Conservation (phyloP, 2,329 filamentous ascomycete species). For the Raffaelea ambrosiae region DNA sequence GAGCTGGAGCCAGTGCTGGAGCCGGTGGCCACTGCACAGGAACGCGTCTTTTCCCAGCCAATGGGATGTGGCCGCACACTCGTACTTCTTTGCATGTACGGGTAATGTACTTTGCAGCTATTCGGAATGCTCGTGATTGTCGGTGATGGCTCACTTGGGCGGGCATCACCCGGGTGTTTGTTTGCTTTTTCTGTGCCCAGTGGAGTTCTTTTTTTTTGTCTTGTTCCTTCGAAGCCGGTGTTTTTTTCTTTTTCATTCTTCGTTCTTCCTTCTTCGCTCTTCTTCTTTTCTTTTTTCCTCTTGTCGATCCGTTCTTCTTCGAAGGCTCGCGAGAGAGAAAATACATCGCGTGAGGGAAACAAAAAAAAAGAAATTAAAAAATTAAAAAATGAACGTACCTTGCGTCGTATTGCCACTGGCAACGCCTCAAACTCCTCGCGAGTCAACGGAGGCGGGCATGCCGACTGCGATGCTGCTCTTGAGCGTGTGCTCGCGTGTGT, state of each 20-base stretch:
- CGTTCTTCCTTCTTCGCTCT: background rate
- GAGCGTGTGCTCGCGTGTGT: constrained; percentile 1
- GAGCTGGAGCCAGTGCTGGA: no score
- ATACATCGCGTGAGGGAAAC: background rate
- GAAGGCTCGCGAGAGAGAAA: background rate
- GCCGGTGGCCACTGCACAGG: background rate
- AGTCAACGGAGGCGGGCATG: constrained; percentile 23
- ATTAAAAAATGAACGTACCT: constrained; percentile 25
- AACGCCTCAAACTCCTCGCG: constrained; percentile 41
- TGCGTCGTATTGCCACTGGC: constrained; percentile 39
- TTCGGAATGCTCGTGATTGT: no score
- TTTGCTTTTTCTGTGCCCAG: background rate
- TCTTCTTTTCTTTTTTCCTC: background rate
- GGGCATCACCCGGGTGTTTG: background rate
- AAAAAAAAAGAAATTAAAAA: background rate
- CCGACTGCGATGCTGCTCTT: constrained; percentile 14
- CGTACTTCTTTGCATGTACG: no score
- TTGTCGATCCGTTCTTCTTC: background rate
- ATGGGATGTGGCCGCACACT: no score
- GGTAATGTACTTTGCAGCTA: no score
- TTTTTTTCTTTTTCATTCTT: background rate
- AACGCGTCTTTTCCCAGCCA: background rate
- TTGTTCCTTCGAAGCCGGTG: background rate
- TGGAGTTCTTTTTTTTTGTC: background rate
- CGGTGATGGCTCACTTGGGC: background rate